Evolutionary conservation across 148 eudicot genomes (phyloP).

Genomic region (Polygonum maritimum): DNA sequence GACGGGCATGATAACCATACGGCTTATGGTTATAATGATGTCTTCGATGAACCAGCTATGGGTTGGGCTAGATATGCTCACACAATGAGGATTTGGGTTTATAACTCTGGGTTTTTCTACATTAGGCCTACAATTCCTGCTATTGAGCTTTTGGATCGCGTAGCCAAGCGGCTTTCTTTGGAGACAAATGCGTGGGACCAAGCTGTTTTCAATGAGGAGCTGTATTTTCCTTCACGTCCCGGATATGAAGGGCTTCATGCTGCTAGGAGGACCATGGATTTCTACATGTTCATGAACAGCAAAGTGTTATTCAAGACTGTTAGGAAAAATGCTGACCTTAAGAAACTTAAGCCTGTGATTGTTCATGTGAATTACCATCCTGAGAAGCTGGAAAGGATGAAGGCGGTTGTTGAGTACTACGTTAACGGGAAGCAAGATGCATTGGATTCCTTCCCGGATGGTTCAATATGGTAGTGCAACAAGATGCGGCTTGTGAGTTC

Average conservation of each 20-base stretch:
- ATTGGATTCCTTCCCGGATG: slow-evolving; percentile 69
- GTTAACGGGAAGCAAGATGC: slow-evolving; percentile 72
- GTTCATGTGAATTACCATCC: slow-evolving; percentile 88
- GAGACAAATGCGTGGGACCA: slow-evolving; percentile 64
- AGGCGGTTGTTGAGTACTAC: slow-evolving; percentile 69
- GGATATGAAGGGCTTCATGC: slow-evolving; percentile 87
- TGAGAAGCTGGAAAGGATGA: slow-evolving; percentile 77
- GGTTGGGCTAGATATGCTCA: slow-evolving; percentile 99
- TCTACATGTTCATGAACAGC: slow-evolving; percentile 80
- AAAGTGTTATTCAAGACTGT: slow-evolving; percentile 88
- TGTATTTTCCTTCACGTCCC: slow-evolving; percentile 75
- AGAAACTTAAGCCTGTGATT: slow-evolving; percentile 73
- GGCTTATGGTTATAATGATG: slow-evolving; percentile 80
- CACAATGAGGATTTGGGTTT: slow-evolving; percentile 95
- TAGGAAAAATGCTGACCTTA: slow-evolving; percentile 56
- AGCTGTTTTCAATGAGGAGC: slow-evolving; percentile 88
- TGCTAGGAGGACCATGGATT: slow-evolving; percentile 78
- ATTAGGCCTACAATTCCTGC: slow-evolving; percentile 85
- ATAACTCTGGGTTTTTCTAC: slow-evolving; percentile 87
- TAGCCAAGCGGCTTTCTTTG: slow-evolving; percentile 59
- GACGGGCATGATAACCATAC: slow-evolving; percentile 86
- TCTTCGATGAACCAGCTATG: slow-evolving; percentile 85
- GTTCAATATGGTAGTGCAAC: slow-evolving; percentile 34
- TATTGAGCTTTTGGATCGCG: slow-evolving; percentile 83
- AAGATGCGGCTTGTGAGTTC: not conserved